phyloP scores from a whole-genome alignment of 331 rosid species.

The Acacia pycnantha region DNA sequence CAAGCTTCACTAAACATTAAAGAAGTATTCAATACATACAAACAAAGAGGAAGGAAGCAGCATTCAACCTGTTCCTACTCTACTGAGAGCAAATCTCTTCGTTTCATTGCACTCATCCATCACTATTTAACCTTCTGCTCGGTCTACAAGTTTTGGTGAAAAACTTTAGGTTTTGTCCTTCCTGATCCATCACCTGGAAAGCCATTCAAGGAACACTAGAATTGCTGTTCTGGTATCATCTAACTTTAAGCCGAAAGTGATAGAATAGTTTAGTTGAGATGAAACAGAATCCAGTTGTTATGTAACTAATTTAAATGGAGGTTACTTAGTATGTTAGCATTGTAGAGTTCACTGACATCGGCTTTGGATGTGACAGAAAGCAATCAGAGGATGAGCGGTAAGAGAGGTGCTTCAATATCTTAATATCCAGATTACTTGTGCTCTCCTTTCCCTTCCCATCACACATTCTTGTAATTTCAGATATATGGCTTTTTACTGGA shows the following conservation, averaged over 20 bases:
- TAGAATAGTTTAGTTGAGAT: too few relatives aligned
- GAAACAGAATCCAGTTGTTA: too few relatives aligned
- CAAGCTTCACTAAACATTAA: too few relatives aligned
- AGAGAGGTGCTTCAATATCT: conserved; percentile 34
- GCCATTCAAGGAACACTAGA: neutral
- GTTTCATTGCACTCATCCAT: neutral
- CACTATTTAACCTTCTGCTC: neutral
- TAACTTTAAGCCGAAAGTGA: neutral
- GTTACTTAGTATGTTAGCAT: neutral
- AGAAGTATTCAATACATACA: neutral
- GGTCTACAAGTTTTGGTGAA: too few relatives aligned
- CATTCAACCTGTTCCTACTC: neutral
- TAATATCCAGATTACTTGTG: neutral
- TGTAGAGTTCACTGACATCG: neutral
- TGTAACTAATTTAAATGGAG: neutral
- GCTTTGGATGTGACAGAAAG: conserved; percentile 8
- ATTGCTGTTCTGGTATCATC: neutral
- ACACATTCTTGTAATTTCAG: conserved; percentile 28
- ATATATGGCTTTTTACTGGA: conserved; percentile 36
- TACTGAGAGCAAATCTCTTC: neutral
- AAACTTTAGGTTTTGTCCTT: neutral
- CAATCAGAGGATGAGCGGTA: neutral
- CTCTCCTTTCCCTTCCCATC: conserved; percentile 8
- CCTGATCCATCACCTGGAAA: neutral
- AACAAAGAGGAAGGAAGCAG: neutral